Percentiles rank a stretch among this genome's conserved stretches.
Evolutionary conservation across 192 early-diverging fungal species (phyloP).

Genomic region (Backusella sp.): DNA sequence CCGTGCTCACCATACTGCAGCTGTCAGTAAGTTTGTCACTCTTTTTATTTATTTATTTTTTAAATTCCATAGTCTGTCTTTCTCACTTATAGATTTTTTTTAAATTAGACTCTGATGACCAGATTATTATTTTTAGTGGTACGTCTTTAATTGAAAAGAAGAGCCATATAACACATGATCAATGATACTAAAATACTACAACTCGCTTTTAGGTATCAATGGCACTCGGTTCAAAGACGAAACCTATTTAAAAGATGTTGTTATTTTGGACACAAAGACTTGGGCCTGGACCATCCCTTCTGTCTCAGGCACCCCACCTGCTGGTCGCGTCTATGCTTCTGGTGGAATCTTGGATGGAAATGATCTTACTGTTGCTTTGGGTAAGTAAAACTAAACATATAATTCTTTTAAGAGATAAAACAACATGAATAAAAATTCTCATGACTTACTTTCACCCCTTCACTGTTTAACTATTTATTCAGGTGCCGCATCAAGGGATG

Average conservation of each 20-base stretch:
- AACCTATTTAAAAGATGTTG: no score
- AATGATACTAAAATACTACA: background rate
- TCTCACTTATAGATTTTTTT: background rate
- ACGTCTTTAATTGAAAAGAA: constrained; percentile 1
- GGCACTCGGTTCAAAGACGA: no score
- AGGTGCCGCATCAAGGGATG: constrained; percentile 25
- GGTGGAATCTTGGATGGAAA: constrained; percentile 21
- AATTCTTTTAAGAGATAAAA: background rate
- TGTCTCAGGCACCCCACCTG: constrained; percentile 19
- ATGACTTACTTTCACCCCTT: background rate
- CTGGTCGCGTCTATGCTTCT: constrained; percentile 21
- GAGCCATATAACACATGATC: background rate
- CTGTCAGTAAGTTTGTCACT: constrained; percentile 18
- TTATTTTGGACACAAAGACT: constrained; percentile 29
- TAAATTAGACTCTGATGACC: constrained; percentile 17
- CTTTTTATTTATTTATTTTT: constrained; percentile 5
- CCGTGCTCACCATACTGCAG: constrained; percentile 24
- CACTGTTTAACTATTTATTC: background rate
- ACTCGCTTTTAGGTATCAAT: constrained; percentile 13
- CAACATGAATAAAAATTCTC: background rate
- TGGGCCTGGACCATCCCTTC: constrained; percentile 27
- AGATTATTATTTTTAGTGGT: constrained; percentile 35
- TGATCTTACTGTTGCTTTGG: constrained; percentile 27
- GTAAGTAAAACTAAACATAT: constrained; percentile 12
- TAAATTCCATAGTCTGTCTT: background rate